A percentile compares a stretch with the other conserved stretches of the same genome.
Evolutionary conservation across 2,329 filamentous ascomycete species (phyloP).

Genomic region (Lomentospora prolificans): DNA sequence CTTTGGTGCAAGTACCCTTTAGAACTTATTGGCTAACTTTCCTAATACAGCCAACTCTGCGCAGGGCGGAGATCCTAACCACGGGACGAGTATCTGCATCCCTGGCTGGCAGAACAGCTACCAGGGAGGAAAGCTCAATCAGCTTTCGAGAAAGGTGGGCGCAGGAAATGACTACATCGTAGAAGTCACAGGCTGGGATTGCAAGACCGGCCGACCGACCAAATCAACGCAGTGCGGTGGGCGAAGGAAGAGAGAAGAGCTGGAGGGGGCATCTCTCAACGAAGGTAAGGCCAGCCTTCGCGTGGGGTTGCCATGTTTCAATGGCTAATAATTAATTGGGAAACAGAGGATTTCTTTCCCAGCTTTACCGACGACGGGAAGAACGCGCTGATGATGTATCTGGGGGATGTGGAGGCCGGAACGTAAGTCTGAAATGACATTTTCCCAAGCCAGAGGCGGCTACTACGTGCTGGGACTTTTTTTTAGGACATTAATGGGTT

Average conservation of each 20-base stretch:
- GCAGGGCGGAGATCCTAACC: neutral
- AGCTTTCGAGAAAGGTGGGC: neutral
- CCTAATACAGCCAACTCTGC: neutral
- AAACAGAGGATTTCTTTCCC: neutral
- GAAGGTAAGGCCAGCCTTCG: too few relatives aligned
- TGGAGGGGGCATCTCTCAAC: neutral
- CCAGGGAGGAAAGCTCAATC: neutral
- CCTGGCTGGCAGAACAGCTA: neutral
- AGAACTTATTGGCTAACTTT: neutral
- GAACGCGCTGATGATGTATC: neutral
- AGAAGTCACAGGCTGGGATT: neutral
- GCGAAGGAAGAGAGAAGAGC: neutral
- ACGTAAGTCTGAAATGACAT: too few relatives aligned
- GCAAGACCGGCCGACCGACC: neutral
- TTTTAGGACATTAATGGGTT: too few relatives aligned
- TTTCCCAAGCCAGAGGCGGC: too few relatives aligned
- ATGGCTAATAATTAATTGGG: too few relatives aligned
- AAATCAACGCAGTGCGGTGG: neutral
- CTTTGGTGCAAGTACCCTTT: neutral
- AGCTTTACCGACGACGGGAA: neutral
- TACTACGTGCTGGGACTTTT: too few relatives aligned
- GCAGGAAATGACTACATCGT: neutral
- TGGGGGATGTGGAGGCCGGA: neutral
- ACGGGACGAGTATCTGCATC: neutral
- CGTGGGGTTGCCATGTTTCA: too few relatives aligned